Evolutionary conservation across 768 basidiomycete genomes (phyloP), one percentile per base, ranked within the genome.

Genomic region (Suillus hirtellus): DNA sequence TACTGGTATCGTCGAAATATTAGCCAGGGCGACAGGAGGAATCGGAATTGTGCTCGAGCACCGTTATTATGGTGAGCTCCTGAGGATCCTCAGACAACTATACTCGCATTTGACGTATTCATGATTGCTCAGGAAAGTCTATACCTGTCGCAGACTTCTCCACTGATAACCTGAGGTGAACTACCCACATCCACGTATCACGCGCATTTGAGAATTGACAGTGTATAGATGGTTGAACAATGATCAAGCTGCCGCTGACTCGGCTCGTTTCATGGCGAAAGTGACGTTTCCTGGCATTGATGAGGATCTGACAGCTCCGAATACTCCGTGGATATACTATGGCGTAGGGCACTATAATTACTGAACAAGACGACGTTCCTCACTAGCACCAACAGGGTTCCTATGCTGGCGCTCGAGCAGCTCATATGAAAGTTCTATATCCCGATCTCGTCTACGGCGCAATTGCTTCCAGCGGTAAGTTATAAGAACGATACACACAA

Each of bases 1-100:
- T 65, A 89, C 85, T 0, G 92, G 95, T 1, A 96, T 98, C 66
- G 84, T 91, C 7, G 90, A 93, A 52, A 96, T 97, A 63, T 79
- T 98, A 61, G 81, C 92, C 2, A 88, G 84, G 61, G 89, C 89
- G 21, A 96, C 94, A 0, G 84, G 87, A n/a, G 96, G 96, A 5
- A 81, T 98, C 6, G 90, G 91, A 21, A 85, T 97, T 47, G 86
- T 98, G n/a, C 80, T 98, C 42, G 95, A 98, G 73, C 95, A 98
- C 74, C 84, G 95, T 65, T 95, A 90, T 73, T 96, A 96, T 72
- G 93, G 95, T 78, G 63, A 17, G 78, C 35, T 68, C 34, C 35
- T 8, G 27, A 62, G 46, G 64, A 68, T 58, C 71, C 58, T 68
- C 54, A n/a, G 5, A 42, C 27, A 11, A 44, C 38, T 46, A 12